Evolutionary conservation across 495 filamentous ascomycete genomes (phyloP).

Genomic region (Durotheca rogersii): DNA sequence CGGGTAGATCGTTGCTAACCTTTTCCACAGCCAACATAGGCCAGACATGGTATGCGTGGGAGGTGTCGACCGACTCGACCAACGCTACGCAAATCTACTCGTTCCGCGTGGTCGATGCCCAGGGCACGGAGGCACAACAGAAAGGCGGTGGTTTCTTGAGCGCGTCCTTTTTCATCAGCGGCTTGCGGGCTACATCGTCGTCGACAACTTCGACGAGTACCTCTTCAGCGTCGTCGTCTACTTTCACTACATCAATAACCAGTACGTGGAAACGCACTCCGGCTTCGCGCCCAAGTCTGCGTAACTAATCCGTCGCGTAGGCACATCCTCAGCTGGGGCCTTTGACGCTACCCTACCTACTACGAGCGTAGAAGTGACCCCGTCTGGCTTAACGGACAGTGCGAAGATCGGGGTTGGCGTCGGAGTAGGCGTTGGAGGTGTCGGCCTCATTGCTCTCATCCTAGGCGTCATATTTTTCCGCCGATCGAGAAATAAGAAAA

Average conservation of each 20-base stretch:
- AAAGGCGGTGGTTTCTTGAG: slow-evolving; percentile 24
- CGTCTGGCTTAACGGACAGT: slow-evolving; percentile 10
- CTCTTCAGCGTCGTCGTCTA: not conserved
- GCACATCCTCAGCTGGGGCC: not conserved
- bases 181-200: slow-evolving; percentile 5
- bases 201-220: too few species aligned
- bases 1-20: not conserved
- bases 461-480: slow-evolving; percentile 19
- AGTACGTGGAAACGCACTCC: too few species aligned
- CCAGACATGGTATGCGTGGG: slow-evolving; percentile 27
- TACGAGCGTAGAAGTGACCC: too few species aligned
- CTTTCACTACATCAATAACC: slow-evolving; percentile 9
- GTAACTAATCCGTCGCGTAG: slow-evolving; percentile 1
- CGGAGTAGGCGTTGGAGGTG: slow-evolving; percentile 14
- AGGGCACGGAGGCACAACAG: slow-evolving; percentile 18
- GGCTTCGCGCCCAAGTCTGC: too few species aligned
- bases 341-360: not conserved
- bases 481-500: slow-evolving; percentile 15
- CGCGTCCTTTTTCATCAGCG: slow-evolving; percentile 25
- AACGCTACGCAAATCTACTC: slow-evolving; percentile 30
- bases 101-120: slow-evolving; percentile 25
- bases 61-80: slow-evolving; percentile 21
- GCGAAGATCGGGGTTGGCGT: slow-evolving; percentile 22
- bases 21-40: slow-evolving; percentile 18
- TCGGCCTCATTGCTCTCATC: slow-evolving; percentile 17